These are phyloP conservation scores for Excoecaria agallocha DNA, from an alignment of 345 rosid species.

Conservation along the genomic window DNA sequence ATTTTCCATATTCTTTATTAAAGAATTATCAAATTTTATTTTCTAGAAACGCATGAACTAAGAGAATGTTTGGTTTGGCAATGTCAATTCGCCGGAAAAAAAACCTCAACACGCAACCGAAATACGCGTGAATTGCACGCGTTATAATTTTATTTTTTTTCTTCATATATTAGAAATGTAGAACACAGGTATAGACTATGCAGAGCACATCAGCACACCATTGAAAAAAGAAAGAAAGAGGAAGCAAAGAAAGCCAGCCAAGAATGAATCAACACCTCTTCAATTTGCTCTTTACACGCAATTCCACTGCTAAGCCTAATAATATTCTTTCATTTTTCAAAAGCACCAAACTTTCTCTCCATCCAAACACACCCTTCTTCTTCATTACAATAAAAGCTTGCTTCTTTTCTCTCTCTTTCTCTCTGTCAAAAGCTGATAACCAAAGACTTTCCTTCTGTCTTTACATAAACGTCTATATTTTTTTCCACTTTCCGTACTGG, in stretches of 20 bases:
- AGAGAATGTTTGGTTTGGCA: too few relatives aligned
- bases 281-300: conserved; percentile 1
- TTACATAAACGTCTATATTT: background rate
- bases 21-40: too few relatives aligned
- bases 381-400: background rate
- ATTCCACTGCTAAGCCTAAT: background rate
- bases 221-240: background rate
- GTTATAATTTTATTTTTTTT: too few relatives aligned
- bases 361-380: background rate
- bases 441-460: background rate
- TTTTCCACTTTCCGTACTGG: background rate
- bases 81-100: too few relatives aligned
- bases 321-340: background rate
- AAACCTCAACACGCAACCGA: too few relatives aligned
- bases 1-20: too few relatives aligned
- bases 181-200: too few relatives aligned
- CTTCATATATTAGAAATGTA: too few relatives aligned
- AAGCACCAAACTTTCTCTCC: background rate
- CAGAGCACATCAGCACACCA: background rate
- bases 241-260: background rate
- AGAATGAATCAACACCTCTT: background rate
- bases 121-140: too few relatives aligned
- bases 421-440: background rate
- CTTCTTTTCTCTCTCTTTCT: background rate
- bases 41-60: too few relatives aligned